Percentiles rank a stretch among this genome's conserved stretches.
Conservation (phyloP, 352 stramenopile species). For the Globisporangium recalcitrans region DNA sequence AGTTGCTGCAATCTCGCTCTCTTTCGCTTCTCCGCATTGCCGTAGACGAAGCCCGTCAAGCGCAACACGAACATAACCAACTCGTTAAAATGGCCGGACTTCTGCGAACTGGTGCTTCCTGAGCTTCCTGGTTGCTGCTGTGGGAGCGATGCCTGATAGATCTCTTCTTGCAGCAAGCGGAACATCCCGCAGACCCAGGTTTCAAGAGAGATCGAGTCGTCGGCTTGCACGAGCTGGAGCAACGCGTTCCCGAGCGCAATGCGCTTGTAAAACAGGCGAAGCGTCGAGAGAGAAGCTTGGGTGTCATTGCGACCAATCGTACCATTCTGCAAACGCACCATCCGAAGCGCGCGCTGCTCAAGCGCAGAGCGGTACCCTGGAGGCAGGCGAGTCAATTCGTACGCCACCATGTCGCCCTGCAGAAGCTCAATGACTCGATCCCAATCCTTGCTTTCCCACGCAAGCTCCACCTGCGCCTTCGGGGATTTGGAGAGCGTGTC, state of each 20-base stretch:
- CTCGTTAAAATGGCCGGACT: conserved; percentile 20
- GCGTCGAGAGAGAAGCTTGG: conserved; percentile 13
- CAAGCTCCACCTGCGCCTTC: conserved; percentile 38
- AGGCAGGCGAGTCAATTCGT: conserved; percentile 28
- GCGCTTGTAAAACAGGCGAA: conserved; percentile 49
- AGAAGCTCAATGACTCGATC: conserved; percentile 42
- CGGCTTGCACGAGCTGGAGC: conserved; percentile 20
- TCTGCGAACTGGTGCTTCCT: background rate
- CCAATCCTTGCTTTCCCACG: conserved; percentile 46
- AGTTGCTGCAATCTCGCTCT: conserved; percentile 29
- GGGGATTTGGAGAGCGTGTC: conserved; percentile 28
- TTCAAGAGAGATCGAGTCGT: conserved; percentile 23
- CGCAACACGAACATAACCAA: conserved; percentile 29
- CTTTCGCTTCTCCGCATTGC: conserved; percentile 19
- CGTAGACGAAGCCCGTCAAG: conserved; percentile 25
- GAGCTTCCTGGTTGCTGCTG: background rate
- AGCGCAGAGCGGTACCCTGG: conserved; percentile 32
- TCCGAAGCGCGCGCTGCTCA: conserved; percentile 44
- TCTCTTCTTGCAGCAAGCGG: conserved; percentile 47
- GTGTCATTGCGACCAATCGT: conserved; percentile 17
- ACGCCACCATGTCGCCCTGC: conserved; percentile 36
- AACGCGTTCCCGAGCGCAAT: conserved; percentile 47
- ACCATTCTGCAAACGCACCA: conserved; percentile 31
- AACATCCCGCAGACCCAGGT: conserved; percentile 33
- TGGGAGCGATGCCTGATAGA: conserved; percentile 26